Base-by-base conservation (phyloP, 768 basidiomycete genomes). In the Suillus lakei region DNA sequence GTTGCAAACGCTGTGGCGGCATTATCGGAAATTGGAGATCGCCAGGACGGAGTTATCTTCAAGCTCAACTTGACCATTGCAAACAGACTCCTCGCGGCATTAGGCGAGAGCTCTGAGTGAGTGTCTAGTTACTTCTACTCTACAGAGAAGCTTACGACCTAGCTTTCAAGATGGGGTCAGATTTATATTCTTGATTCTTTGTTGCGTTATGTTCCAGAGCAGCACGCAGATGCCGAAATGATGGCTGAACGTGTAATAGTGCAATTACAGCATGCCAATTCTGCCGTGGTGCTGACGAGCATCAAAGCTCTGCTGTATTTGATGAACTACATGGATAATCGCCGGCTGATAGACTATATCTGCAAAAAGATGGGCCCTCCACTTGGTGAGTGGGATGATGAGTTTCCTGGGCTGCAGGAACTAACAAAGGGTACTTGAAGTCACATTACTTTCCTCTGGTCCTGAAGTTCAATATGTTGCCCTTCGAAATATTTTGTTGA, bases 311-410 rank as follows among this genome's bases (percentile, higher is more conserved):
- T 98, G 30, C 82, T 99, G 23, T 99, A 97, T 73, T 82, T 99
- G 66, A 99, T 99, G 97, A 99, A 99, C 77, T 99, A 99, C 78
- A 99, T 99, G 93, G 92, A 94, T 67, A 91, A 93, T 75, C 87
- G 92, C 64, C 86, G 83, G 48, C 79, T 95, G 56, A 92, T 98
- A 56, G 93, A 98, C 65, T 86, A 90, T 69, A 91, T 98, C 70
- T 98, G 98, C 80, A 90, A 92, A 78, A 98, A 98, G 82, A 97
- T 99, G 93, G 96, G 96, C 0, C 97, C 98, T 15, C 98, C 98
- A 28, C 79, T 99, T 77, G 97, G 97, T 96, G 71, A 61, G 44
- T 44, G 38, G 6, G 5, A 39, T 39, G 28, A 50, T 61, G 44
- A 13, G 53, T 41, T 50, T 64, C 32, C 15, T 34, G 0, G 3